Evolutionary conservation across 78 protist species (phyloP).

Genomic region (Ministeria vibrans): DNA sequence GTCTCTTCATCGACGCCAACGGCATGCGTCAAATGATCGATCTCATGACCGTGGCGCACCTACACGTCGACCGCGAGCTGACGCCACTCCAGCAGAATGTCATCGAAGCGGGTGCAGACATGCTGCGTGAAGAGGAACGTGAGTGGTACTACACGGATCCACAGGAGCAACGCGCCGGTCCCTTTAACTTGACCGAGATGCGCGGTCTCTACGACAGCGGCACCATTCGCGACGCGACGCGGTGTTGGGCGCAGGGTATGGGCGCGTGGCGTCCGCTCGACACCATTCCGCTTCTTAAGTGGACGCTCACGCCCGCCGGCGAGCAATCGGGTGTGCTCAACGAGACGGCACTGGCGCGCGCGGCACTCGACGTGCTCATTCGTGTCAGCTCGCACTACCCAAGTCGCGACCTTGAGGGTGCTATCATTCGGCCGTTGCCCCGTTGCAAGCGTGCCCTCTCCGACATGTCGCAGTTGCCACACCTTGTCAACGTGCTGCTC

Average conservation of each 20-base stretch:
- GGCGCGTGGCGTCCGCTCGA: conserved; percentile 60
- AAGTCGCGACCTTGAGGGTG: conserved; percentile 47
- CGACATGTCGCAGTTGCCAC: conserved; percentile 63
- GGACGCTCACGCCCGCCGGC: conserved; percentile 38
- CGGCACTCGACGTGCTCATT: conserved; percentile 37
- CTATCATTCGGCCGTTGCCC: conserved; percentile 69
- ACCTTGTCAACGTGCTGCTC: conserved; percentile 57
- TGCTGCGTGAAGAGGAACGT: background rate
- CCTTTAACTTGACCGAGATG: conserved; percentile 30
- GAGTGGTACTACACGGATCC: conserved; percentile 1
- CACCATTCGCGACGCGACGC: conserved; percentile 1
- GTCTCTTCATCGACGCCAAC: conserved; percentile 54
- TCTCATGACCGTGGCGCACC: conserved; percentile 47
- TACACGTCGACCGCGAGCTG: conserved; percentile 31
- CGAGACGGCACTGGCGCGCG: conserved; percentile 25
- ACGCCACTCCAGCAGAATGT: conserved; percentile 1
- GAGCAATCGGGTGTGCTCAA: conserved; percentile 26
- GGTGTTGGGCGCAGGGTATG: conserved; percentile 77
- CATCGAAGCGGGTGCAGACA: conserved; percentile 45
- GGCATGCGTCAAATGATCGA: conserved; percentile 51
- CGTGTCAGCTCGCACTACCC: conserved; percentile 54
- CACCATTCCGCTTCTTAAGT: conserved; percentile 58
- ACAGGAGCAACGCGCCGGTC: conserved; percentile 13
- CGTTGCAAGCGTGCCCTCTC: conserved; percentile 60
- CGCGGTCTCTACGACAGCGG: conserved; percentile 9